Conservation (phyloP, 2,329 filamentous ascomycete genomes). For the Aspergillus sojae region DNA sequence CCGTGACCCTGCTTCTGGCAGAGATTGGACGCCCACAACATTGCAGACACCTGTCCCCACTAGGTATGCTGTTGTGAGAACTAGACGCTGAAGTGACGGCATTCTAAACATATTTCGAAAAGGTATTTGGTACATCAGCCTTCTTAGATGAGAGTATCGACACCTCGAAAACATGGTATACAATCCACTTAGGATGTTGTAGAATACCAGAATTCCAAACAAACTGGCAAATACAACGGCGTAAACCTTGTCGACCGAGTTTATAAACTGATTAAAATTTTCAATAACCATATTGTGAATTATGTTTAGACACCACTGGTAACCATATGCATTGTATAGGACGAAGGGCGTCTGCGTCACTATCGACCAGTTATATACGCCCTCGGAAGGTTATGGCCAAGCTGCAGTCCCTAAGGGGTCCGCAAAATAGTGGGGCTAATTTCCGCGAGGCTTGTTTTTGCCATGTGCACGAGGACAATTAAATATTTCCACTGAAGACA, state of each 20-base stretch:
- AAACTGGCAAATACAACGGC: neutral
- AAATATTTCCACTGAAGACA: neutral
- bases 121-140: neutral
- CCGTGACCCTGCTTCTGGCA: slow-evolving; percentile 3
- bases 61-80: slow-evolving; percentile 1
- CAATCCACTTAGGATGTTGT: slow-evolving; percentile 1
- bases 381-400: neutral
- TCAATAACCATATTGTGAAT: slow-evolving; percentile 1
- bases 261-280: neutral
- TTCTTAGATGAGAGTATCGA: neutral
- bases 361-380: too few species aligned
- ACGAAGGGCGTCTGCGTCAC: neutral
- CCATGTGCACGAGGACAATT: neutral
- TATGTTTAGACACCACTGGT: neutral
- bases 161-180: neutral
- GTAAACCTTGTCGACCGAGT: slow-evolving; percentile 3
- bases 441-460: neutral
- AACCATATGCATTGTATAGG: slow-evolving; percentile 1
- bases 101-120: slow-evolving; percentile 3
- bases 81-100: slow-evolving; percentile 1
- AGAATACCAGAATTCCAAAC: slow-evolving; percentile 1
- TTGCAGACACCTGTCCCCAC: slow-evolving; percentile 1
- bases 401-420: neutral
- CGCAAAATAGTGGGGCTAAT: neutral
- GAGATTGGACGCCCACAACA: neutral